Evolutionary conservation across 805 yeast species (phyloP), one percentile per base, ranked within the genome.

Genomic region (Saccharomyces paradoxus): DNA sequence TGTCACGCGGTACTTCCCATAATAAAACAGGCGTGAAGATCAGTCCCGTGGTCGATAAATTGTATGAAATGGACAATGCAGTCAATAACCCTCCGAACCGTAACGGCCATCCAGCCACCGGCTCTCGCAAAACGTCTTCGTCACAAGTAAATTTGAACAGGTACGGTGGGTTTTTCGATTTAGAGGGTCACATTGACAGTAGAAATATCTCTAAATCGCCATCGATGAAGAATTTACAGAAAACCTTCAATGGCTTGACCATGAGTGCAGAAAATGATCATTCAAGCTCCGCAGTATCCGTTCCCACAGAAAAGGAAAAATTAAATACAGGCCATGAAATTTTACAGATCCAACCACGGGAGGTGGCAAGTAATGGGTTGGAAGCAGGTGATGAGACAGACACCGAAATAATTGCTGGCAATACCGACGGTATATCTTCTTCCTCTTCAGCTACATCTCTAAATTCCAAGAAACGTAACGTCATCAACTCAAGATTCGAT

Each of bases 11-110:
- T 26, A 41, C 55, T 7, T 46, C 54, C 1, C 54, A 50, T 32
- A 54, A 48, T 14, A 56, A 50, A 44, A 55, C 55, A 1, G 68
- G 68, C 14, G 60, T 63, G 14, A 65, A 58, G 53, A 63, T 65
- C n/a, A 63, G 63, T 48, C 71, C 70, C 2, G 22, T 58, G 1
- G 63, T 66, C 1, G 70, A 66, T 54, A 64, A 59, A 51, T 48
- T 68, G n/a, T 67, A 73, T 50, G 71, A 68, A 53, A 58, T 73
- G 57, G 77, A 73, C 57, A 71, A 71, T 56, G 70, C 69, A 2
- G 32, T 64, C 48, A 68, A 64, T 17, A 37, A 37, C 13, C 44
- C 22, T 17, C 44, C 52, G 17, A 37, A 17, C 17, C 41, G 30
- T 29, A 50, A 48, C 13, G 21, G 30, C 6, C 21, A 41, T 22